These are phyloP conservation scores for Asterophora parasitica DNA, from an alignment of 768 basidiomycete species.

Conservation along the genomic window DNA sequence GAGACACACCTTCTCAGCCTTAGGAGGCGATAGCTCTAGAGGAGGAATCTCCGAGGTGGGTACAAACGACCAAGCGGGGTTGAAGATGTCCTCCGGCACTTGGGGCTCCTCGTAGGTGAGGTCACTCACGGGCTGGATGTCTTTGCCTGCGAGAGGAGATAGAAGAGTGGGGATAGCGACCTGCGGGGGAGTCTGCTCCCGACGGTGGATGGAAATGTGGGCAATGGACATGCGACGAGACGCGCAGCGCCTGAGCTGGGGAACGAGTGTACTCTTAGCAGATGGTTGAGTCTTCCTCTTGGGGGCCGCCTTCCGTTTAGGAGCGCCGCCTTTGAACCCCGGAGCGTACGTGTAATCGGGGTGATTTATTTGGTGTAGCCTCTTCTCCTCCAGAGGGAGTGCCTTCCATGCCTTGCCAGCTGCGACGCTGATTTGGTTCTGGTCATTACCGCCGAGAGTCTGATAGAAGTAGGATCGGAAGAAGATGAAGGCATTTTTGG, in stretches of 20 bases:
- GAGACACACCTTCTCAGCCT: conserved; percentile 13
- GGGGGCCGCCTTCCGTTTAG: conserved; percentile 11
- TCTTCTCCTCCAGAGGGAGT: conserved; percentile 21
- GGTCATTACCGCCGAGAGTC: conserved; percentile 18
- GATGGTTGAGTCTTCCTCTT: conserved; percentile 4
- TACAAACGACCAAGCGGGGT: conserved; percentile 12
- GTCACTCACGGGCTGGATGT: background rate
- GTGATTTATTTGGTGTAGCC: conserved; percentile 21
- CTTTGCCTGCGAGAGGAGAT: background rate
- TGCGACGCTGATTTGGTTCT: conserved; percentile 29
- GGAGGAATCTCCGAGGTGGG: conserved; percentile 21
- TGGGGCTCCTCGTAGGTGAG: background rate
- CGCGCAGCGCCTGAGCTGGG: background rate
- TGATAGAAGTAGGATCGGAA: conserved; percentile 29
- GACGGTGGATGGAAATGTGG: background rate
- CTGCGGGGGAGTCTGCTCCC: background rate
- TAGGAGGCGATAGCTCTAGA: conserved; percentile 16
- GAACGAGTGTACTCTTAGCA: conserved; percentile 2
- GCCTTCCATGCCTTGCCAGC: conserved; percentile 28
- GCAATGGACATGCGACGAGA: background rate
- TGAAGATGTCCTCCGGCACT: background rate
- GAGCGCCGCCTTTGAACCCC: conserved; percentile 9
- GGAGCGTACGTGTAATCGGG: conserved; percentile 27
- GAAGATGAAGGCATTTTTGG: conserved; percentile 35
- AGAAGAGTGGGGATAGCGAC: background rate